A percentile compares a stretch with the other conserved stretches of the same genome.
phyloP scores from a whole-genome alignment of 371 early-diverging fungal genomes.

The Mucor sp. region DNA sequence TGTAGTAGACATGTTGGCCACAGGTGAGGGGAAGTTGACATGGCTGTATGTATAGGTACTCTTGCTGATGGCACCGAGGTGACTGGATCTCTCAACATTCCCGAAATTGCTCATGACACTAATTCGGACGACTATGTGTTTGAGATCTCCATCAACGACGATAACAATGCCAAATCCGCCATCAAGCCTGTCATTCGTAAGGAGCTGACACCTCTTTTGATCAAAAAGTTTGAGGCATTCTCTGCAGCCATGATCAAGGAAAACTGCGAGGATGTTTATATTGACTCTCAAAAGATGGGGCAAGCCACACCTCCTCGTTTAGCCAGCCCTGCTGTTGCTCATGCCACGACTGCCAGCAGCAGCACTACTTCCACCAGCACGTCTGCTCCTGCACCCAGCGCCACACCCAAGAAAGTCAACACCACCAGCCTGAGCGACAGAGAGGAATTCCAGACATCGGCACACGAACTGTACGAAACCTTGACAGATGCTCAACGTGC shows the following conservation, averaged over 20 bases:
- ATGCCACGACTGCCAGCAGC: slow-evolving; percentile 15
- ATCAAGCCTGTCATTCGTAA: slow-evolving; percentile 77
- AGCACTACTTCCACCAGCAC: slow-evolving; percentile 23
- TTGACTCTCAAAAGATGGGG: slow-evolving; percentile 59
- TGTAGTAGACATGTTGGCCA: slow-evolving; percentile 3
- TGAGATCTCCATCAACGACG: slow-evolving; percentile 71
- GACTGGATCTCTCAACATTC: slow-evolving; percentile 80
- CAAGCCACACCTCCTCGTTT: slow-evolving; percentile 38
- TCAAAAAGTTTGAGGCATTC: slow-evolving; percentile 67
- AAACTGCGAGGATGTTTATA: slow-evolving; percentile 90
- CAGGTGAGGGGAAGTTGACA: neutral
- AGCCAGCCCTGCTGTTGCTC: slow-evolving; percentile 22
- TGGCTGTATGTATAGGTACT: slow-evolving; percentile 40
- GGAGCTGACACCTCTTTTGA: slow-evolving; percentile 63
- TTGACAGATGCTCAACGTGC: slow-evolving; percentile 78
- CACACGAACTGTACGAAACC: slow-evolving; percentile 80
- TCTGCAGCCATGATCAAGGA: slow-evolving; percentile 76
- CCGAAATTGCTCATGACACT: slow-evolving; percentile 93
- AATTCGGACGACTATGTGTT: slow-evolving; percentile 83
- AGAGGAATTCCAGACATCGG: slow-evolving; percentile 88
- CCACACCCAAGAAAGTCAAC: slow-evolving; percentile 44
- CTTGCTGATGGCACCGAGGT: slow-evolving; percentile 67
- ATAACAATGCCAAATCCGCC: slow-evolving; percentile 57
- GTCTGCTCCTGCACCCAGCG: slow-evolving; percentile 18
- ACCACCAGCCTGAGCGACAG: slow-evolving; percentile 74